Conservation (phyloP, 805 yeast species). For the Saccharomycopsis oosterbeekiorum region DNA sequence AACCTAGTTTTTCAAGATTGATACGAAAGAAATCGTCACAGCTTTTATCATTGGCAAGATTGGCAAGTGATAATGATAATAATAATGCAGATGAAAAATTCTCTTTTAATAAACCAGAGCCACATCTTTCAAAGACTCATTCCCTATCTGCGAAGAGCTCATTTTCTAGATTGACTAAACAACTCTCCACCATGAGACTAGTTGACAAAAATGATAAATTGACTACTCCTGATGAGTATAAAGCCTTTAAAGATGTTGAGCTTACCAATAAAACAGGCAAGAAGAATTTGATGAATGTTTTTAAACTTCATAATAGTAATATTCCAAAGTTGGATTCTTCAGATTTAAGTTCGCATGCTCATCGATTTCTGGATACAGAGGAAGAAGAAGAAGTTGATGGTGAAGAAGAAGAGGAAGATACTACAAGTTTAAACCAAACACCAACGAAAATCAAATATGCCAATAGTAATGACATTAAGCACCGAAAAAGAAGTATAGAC, state of each 20-base stretch:
- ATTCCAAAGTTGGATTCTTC: neutral
- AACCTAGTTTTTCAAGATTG: slow-evolving; percentile 17
- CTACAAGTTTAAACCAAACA: neutral
- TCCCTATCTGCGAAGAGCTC: neutral
- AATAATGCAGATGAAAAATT: slow-evolving; percentile 11
- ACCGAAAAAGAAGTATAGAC: neutral
- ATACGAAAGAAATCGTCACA: slow-evolving; percentile 18
- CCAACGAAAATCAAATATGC: neutral
- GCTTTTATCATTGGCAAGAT: slow-evolving; percentile 2
- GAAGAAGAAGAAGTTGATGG: neutral
- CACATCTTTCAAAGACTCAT: neutral
- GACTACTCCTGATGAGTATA: slow-evolving; percentile 17
- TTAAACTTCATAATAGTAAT: neutral
- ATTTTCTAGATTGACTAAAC: neutral
- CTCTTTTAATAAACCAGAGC: slow-evolving; percentile 6
- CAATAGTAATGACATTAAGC: neutral
- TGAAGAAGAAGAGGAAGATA: neutral
- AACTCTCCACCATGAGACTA: slow-evolving; percentile 13
- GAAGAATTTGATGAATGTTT: slow-evolving; percentile 10
- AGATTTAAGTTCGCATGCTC: neutral
- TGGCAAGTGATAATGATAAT: slow-evolving; percentile 11
- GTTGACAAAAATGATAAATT: slow-evolving; percentile 15
- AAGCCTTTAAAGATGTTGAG: neutral
- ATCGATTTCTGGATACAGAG: neutral
- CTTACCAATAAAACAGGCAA: slow-evolving; percentile 3